phyloP scores from a whole-genome alignment of 2,329 filamentous ascomycete species.

The Orbilia ellipsospora region DNA sequence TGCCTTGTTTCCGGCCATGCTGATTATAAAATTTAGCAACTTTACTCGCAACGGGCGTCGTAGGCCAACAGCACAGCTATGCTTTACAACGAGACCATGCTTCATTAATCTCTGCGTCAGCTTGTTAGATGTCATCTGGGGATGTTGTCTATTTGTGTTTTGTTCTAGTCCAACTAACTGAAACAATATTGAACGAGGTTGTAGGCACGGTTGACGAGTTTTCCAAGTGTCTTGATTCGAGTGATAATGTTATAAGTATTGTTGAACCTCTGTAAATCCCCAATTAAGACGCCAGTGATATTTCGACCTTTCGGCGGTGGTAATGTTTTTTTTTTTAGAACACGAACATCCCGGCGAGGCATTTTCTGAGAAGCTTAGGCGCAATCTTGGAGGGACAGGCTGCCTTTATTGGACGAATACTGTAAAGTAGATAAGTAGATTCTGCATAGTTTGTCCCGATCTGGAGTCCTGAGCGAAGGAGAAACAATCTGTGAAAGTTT shows the following conservation, averaged over 20 bases:
- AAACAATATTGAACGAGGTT: not conserved
- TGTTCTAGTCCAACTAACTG: not conserved
- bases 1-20: conserved; percentile 39
- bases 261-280: no score
- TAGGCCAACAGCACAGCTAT: no score
- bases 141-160: no score
- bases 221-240: conserved; percentile 4
- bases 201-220: not conserved
- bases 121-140: no score
- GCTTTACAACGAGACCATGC: no score
- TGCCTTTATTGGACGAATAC: conserved; percentile 32
- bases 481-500: no score
- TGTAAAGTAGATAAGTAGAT: not conserved
- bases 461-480: not conserved
- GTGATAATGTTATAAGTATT: not conserved
- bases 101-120: no score
- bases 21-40: conserved; percentile 22
- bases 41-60: no score
- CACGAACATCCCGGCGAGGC: no score
- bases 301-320: no score
- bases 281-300: no score
- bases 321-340: no score
- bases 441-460: conserved; percentile 40
- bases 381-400: conserved; percentile 19
- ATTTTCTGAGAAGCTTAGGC: not conserved